These are phyloP conservation scores for Fragilariopsis cylindrus DNA, from an alignment of 108 stramenopile species.

Conservation along the genomic window DNA sequence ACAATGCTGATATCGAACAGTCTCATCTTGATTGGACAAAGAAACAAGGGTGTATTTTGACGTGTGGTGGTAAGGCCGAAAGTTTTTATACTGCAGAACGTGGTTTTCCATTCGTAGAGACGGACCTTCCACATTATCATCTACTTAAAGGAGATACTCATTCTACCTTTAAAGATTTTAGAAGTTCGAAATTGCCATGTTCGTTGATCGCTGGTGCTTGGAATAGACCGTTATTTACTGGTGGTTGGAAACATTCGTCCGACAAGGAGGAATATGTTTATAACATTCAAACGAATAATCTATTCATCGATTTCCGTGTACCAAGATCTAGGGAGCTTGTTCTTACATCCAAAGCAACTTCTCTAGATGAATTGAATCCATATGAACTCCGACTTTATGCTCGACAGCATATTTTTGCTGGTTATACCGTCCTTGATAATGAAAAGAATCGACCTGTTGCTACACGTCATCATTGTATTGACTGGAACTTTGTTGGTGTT, in stretches of 20 bases:
- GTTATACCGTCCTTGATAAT: conserved; percentile 47
- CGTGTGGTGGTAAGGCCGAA: conserved; percentile 61
- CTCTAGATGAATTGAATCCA: conserved; percentile 47
- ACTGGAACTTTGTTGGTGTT: conserved; percentile 86
- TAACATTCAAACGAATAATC: conserved; percentile 83
- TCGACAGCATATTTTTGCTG: conserved; percentile 89
- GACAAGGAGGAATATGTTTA: conserved; percentile 66
- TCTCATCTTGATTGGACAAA: conserved; percentile 66
- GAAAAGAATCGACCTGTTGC: conserved; percentile 40
- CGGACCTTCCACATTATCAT: conserved; percentile 85
- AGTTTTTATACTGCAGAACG: conserved; percentile 56
- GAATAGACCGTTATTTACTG: conserved; percentile 77
- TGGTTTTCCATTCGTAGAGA: conserved; percentile 64
- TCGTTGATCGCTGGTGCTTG: conserved; percentile 71
- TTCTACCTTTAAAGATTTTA: conserved; percentile 24
- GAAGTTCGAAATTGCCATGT: conserved; percentile 14
- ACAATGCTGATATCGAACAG: neutral
- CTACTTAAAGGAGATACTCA: conserved; percentile 58
- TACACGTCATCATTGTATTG: conserved; percentile 87
- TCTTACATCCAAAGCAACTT: conserved; percentile 26
- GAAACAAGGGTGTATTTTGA: conserved; percentile 79
- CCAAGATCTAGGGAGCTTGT: conserved; percentile 51
- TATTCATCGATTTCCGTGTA: conserved; percentile 88
- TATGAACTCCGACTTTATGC: conserved; percentile 74
- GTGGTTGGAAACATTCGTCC: conserved; percentile 87